Percentiles rank a stretch among this genome's conserved stretches.
These are phyloP conservation scores for Bonia amplexicaulis DNA, from an alignment of 176 grass and related monocot species.

Conservation along the genomic window DNA sequence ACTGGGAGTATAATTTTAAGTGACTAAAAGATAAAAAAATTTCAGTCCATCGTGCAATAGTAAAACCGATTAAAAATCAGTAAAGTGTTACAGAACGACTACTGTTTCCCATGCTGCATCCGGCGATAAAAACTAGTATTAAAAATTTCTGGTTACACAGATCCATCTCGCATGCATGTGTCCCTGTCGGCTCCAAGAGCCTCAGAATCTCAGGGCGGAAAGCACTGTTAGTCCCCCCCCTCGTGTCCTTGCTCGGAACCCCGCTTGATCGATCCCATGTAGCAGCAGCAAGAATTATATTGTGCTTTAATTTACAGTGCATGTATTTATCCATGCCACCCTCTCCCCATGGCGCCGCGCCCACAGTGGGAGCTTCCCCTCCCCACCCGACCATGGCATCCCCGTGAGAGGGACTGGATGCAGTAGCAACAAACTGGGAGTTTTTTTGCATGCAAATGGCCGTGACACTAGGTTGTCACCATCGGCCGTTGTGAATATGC, in stretches of 20 bases:
- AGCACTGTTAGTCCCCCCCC: not conserved
- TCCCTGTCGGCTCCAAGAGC: conserved; percentile 1
- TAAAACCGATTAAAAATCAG: too few relatives aligned
- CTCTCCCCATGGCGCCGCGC: too few relatives aligned
- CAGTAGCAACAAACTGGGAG: conserved; percentile 21
- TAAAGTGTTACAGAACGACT: not conserved
- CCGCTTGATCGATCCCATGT: not conserved
- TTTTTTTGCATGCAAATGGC: not conserved
- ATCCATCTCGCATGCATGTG: conserved; percentile 19
- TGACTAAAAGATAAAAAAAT: too few relatives aligned
- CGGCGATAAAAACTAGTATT: not conserved
- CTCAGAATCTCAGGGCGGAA: not conserved
- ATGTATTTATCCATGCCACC: too few relatives aligned
- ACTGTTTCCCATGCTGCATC: not conserved
- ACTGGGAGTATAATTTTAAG: too few relatives aligned
- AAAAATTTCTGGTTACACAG: not conserved
- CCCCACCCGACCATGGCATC: conserved; percentile 38
- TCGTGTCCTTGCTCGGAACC: not conserved
- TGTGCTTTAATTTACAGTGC: not conserved
- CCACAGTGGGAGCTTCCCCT: not conserved
- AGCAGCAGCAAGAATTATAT: not conserved
- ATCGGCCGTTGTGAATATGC: not conserved
- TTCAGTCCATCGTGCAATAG: too few relatives aligned
- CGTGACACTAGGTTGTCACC: not conserved
- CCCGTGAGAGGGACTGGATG: conserved; percentile 42